phyloP scores from a whole-genome alignment of 1,284 basidiomycete genomes.

The Sanguinoderma infundibulare region DNA sequence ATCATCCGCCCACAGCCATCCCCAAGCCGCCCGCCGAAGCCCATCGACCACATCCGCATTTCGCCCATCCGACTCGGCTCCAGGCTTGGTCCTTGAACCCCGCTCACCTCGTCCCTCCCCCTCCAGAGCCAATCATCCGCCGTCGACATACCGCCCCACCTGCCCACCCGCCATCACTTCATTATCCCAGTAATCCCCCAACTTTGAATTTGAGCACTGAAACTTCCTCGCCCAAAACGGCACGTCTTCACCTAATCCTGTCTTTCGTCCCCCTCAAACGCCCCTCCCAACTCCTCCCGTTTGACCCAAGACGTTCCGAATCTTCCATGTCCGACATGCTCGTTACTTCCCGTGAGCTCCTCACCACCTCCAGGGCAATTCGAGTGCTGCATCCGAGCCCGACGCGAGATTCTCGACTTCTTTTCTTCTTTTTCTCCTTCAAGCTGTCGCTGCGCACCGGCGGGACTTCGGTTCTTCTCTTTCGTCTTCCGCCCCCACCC shows the following conservation, averaged over 20 bases:
- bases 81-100: background rate
- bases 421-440: too few relatives aligned
- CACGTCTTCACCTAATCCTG: background rate
- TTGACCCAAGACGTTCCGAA: background rate
- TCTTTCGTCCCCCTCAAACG: background rate
- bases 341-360: background rate
- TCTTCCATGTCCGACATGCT: background rate
- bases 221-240: background rate
- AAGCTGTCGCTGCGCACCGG: too few relatives aligned
- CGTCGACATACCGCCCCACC: background rate
- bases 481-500: background rate
- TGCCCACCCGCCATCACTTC: background rate
- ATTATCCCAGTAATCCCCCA: too few relatives aligned
- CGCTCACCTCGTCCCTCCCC: too few relatives aligned
- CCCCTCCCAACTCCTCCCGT: background rate
- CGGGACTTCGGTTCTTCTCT: too few relatives aligned
- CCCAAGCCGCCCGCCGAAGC: background rate
- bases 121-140: too few relatives aligned
- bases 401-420: background rate
- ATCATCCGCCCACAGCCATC: slow-evolving; percentile 1
- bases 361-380: background rate
- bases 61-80: background rate
- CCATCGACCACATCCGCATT: background rate
- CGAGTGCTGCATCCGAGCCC: background rate
- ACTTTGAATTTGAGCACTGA: background rate